phyloP scores from a whole-genome alignment of 345 rosid species.

The Eucalyptus rudis region DNA sequence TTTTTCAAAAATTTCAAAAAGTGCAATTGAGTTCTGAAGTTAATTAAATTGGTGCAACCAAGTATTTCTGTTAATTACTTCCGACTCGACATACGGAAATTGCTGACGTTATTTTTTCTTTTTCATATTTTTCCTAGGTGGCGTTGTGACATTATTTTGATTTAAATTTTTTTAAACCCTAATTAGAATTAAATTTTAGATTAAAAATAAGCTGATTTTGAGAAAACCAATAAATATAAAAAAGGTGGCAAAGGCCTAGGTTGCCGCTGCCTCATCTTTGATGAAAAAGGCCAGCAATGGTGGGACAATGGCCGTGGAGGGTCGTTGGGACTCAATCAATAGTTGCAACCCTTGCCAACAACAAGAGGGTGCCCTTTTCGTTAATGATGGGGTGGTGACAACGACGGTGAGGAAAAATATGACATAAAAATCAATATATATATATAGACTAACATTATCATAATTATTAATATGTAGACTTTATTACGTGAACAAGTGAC shows the following conservation, averaged over 20 bases:
- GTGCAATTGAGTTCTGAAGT: accelerated
- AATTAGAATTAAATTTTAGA: neutral
- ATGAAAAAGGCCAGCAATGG: accelerated
- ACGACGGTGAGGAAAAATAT: neutral
- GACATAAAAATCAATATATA: neutral
- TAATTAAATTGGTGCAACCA: neutral
- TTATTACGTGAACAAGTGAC: neutral
- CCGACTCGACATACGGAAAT: accelerated
- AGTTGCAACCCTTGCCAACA: neutral
- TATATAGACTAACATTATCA: too few species aligned
- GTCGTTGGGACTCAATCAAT: neutral
- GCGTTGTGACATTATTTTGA: neutral
- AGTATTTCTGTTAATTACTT: neutral
- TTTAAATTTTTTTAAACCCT: neutral
- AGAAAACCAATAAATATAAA: too few species aligned
- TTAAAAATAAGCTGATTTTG: neutral
- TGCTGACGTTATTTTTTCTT: accelerated
- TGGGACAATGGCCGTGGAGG: neutral
- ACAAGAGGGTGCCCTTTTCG: neutral
- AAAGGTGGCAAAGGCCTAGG: neutral
- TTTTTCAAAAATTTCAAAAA: too few species aligned
- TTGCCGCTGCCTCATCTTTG: neutral
- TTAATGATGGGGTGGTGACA: neutral
- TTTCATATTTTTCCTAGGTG: neutral
- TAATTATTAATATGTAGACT: neutral